Evolutionary conservation across 331 rosid genomes (phyloP), one percentile per base, ranked within the genome.

Genomic region (Spiraea crenata): DNA sequence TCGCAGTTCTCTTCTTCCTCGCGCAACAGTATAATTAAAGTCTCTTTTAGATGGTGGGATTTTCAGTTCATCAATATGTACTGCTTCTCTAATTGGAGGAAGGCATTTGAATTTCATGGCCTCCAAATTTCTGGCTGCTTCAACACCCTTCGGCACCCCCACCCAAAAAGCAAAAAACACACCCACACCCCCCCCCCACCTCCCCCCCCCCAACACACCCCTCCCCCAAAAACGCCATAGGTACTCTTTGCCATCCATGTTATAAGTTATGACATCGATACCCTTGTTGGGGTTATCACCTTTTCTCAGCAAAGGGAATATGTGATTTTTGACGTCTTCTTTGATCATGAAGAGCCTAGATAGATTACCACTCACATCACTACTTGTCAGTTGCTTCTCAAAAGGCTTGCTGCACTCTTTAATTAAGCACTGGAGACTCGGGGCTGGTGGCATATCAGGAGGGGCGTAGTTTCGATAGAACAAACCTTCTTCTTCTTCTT

Each of bases 311-410:
- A 67, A 49, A 3, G 47, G 60, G 9, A 14, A 0, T 7, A 67
- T 19, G 38, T 52, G 45, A 1, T 13, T 45, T 31, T 57, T n/a
- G 34, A 57, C 74, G 2, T 39, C 45, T 34, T 14, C 42, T 46
- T 45, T 70, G 17, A 15, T 70, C 7, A 70, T 57, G 16, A 66
- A 9, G 3, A 70, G 56, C 65, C 74, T 57, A 9, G 46, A 9
- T 37, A 57, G 74, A 52, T 34, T 13, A 11, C 57, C 45, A 1
- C 34, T 70, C 47, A 70, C 44, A 57, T 70, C 74, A 46, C 65
- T 70, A 8, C 16, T 1, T 5, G 66, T 70, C 5, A 70, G 42
- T 39, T 70, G 65, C 61, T 70, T 70, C 45, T 56, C 65, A 46
- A 56, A 70, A 5, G 74, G 74, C 56, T 13, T 15, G 55, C 56